Evolutionary conservation across 2,329 filamentous ascomycete genomes (phyloP).

Genomic region (Aspergillaceae sp.): DNA sequence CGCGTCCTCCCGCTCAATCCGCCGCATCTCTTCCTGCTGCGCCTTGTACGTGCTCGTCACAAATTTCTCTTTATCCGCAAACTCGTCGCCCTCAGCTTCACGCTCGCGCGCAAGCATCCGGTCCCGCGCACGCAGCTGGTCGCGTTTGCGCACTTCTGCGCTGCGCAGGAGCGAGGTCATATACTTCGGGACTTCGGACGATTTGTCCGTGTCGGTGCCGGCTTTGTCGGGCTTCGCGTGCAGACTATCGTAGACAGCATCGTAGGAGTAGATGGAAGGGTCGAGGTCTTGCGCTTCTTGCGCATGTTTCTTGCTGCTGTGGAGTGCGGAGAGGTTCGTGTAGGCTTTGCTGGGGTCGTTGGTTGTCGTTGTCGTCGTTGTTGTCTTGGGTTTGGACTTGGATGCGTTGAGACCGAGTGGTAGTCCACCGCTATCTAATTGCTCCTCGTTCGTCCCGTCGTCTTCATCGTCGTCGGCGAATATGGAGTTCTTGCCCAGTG

Average conservation of each 20-base stretch:
- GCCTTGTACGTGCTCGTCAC: constrained; percentile 57
- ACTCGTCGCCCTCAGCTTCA: constrained; percentile 58
- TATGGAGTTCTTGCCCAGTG: constrained; percentile 27
- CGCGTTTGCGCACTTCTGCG: constrained; percentile 54
- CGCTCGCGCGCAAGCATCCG: constrained; percentile 53
- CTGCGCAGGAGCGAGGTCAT: constrained; percentile 53
- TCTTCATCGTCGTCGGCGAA: constrained; percentile 31
- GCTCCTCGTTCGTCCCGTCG: constrained; percentile 9
- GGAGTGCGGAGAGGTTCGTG: constrained; percentile 39
- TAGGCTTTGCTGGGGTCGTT: constrained; percentile 20
- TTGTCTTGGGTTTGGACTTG: constrained; percentile 5
- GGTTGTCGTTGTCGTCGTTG: not conserved
- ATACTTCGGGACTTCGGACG: constrained; percentile 44
- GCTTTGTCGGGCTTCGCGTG: constrained; percentile 29
- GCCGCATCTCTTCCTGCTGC: constrained; percentile 53
- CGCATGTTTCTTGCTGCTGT: constrained; percentile 38
- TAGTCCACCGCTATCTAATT: constrained; percentile 11
- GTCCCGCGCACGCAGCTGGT: constrained; percentile 53
- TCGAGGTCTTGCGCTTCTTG: constrained; percentile 37
- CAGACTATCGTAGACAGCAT: constrained; percentile 42
- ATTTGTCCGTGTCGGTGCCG: constrained; percentile 14
- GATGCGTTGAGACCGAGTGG: constrained; percentile 18
- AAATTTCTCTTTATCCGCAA: constrained; percentile 59
- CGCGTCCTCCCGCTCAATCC: constrained; percentile 52
- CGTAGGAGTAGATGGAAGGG: constrained; percentile 43